Evolutionary conservation across 306 rosid species (phyloP), one percentile per base, ranked within the genome.

Genomic region (Rubus idaeus): DNA sequence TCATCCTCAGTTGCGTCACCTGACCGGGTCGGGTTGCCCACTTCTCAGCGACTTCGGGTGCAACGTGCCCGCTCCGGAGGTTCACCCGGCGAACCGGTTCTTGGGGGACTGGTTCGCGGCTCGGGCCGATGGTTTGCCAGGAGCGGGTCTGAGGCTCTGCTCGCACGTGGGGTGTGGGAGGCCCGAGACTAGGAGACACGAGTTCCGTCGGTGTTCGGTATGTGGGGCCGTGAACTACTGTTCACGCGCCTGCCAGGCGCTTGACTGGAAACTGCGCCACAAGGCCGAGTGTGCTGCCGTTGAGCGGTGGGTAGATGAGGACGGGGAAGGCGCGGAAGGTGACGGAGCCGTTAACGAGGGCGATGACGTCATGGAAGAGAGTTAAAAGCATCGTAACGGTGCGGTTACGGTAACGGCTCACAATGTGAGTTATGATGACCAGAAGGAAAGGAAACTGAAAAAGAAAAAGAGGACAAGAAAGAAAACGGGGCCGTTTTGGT

Each of bases 171-270:
- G 98, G 8, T 94, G 98, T 35, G 98, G 98, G 0, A 74, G 98
- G 47, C 98, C 96, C 5, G 97, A 94, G 82, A 92, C 97, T 0
- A 86, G 98, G 73, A 81, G 82, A 67, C 94, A 90, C 56, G 98
- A 94, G 74, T 94, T 92, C 61, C 93, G 97, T 30, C 87, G 98
- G 72, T 94, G 98, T 10, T 94, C 98, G 12, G 97, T 94, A 4
- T 91, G 97, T 40, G 97, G 98, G 0, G 80, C 81, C 4, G 96
- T 90, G 68, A 94, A 89, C 41, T 94, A 94, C 68, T 94, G 98
- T 45, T 94, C 98, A 62, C 98, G 98, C 71, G 98, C 96, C 2
- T 94, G 97, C 41, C 98, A 94, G 66, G 98, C 98, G 39, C 92
- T 94, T 49, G 97, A 94, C 83, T 94, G 98, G 98, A 94, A 92